phyloP scores from a whole-genome alignment of 345 rosid species.

The Pugionium dolabratum region DNA sequence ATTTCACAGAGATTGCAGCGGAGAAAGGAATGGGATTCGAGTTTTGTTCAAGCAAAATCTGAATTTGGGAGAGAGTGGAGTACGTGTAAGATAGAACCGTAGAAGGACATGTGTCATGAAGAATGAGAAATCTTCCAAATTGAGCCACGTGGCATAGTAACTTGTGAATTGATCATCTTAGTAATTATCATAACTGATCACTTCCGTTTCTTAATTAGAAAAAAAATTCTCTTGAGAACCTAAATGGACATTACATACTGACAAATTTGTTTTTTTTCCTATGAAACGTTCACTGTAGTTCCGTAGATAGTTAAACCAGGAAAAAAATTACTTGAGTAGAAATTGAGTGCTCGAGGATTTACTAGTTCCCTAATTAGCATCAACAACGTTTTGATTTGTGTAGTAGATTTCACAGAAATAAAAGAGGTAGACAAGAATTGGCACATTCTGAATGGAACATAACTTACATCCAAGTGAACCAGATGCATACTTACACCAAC shows the following conservation, averaged over 20 bases:
- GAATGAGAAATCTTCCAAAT: constrained; percentile 21
- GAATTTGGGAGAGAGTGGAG: constrained; percentile 27
- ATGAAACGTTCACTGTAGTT: too few relatives aligned
- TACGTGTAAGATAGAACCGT: constrained; percentile 30
- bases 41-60: not conserved
- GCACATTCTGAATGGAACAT: not conserved
- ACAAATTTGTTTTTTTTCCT: too few relatives aligned
- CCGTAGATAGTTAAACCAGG: not conserved
- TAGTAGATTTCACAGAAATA: too few relatives aligned
- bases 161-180: not conserved
- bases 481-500: not conserved
- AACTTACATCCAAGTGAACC: not conserved
- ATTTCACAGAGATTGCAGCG: not conserved
- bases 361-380: too few relatives aligned
- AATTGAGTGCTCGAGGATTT: too few relatives aligned
- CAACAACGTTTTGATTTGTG: too few relatives aligned
- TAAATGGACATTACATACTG: not conserved
- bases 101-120: constrained; percentile 13
- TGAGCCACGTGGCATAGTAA: constrained; percentile 29
- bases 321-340: too few relatives aligned
- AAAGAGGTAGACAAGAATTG: not conserved
- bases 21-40: constrained; percentile 1
- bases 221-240: not conserved
- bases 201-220: not conserved
- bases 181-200: constrained; percentile 3